Evolutionary conservation across 2,329 filamentous ascomycete species (phyloP), one percentile per base, ranked within the genome.

Genomic region (Coccinonectria pachysandricola): DNA sequence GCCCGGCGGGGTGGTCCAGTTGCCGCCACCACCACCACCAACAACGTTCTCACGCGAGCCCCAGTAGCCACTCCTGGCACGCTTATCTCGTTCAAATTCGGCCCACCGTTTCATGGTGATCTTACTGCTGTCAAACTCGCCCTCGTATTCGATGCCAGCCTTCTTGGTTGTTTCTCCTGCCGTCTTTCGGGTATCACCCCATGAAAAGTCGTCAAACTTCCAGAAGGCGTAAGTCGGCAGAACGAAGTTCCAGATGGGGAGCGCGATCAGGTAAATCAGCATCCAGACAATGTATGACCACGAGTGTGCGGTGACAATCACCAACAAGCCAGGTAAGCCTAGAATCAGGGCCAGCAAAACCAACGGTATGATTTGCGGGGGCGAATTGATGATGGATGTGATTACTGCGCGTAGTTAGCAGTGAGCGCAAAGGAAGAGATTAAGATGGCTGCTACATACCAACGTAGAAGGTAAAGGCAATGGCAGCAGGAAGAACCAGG

Each of bases 201-300:
- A 98, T 31, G 83, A 93, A 66, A 98, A 98, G 63, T 98, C 91
- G 54, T 98, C 91, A 53, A 98, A 98, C 62, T 98, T 96, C 91
- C 91, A 98, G 66, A 88, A 98, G 3, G 91, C 81, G 52, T 98
- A 98, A 6, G 75, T 74, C 0, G 91, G 91, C 7, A 98, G 75
- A 19, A 98, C 68, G 53, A 98, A 94, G 58, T 98, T 98, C 91
- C 91, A 98, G 31, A 98, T 71, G 1, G 92, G 92, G 2, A 98
- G 74, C 1, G 91, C 94, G 23, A 87, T 28, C 11, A 98, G 73
- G 56, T 98, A 98, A 56, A 96, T 91, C 21, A 91, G 53, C 91
- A 98, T 96, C 91, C 91, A 98, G 21, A 81, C 59, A 21, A 98
- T 78, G 50, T 98, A 98, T 1, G 83, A 80, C 70, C 79, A 79